phyloP scores from a whole-genome alignment of 2,329 filamentous ascomycete species.

The Aspergillus sp. region DNA sequence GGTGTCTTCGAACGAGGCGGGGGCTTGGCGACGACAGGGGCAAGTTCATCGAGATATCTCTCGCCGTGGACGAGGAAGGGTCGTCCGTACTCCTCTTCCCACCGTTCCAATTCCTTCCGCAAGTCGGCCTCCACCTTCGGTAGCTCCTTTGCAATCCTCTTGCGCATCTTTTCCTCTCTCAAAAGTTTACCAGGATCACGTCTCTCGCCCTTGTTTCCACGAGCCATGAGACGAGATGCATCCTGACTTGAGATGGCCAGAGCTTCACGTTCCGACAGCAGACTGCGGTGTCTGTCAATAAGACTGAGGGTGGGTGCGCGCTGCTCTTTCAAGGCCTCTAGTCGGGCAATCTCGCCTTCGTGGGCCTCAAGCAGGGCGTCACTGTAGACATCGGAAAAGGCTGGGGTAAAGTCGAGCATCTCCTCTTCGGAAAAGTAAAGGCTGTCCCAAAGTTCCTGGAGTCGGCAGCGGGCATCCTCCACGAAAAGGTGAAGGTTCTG shows the following conservation, averaged over 20 bases:
- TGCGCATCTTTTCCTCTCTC: conserved; percentile 97
- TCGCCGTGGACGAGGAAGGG: conserved; percentile 93
- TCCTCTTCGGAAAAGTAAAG: conserved; percentile 96
- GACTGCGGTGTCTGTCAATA: conserved; percentile 76
- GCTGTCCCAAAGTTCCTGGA: conserved; percentile 93
- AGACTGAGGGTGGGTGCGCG: conserved; percentile 78
- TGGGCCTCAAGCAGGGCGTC: conserved; percentile 93
- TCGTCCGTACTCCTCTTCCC: conserved; percentile 91
- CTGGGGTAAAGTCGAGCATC: conserved; percentile 96
- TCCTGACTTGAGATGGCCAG: conserved; percentile 90
- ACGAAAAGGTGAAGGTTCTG: conserved; percentile 96
- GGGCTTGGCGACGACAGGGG: conserved; percentile 64
- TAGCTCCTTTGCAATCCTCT: conserved; percentile 92
- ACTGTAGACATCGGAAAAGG: conserved; percentile 95
- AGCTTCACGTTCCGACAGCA: conserved; percentile 83
- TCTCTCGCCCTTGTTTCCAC: conserved; percentile 88
- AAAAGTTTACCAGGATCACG: conserved; percentile 92
- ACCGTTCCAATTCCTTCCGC: conserved; percentile 73
- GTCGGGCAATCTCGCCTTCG: conserved; percentile 79
- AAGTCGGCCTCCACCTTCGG: conserved; percentile 88
- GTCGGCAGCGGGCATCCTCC: conserved; percentile 83
- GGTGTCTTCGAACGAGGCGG: conserved; percentile 53
- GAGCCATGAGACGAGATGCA: conserved; percentile 85
- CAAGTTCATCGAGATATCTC: conserved; percentile 81
- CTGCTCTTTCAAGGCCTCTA: conserved; percentile 81